Evolutionary conservation across 176 grass and related monocot species (phyloP).

Genomic region (Urochloa ruziziensis): DNA sequence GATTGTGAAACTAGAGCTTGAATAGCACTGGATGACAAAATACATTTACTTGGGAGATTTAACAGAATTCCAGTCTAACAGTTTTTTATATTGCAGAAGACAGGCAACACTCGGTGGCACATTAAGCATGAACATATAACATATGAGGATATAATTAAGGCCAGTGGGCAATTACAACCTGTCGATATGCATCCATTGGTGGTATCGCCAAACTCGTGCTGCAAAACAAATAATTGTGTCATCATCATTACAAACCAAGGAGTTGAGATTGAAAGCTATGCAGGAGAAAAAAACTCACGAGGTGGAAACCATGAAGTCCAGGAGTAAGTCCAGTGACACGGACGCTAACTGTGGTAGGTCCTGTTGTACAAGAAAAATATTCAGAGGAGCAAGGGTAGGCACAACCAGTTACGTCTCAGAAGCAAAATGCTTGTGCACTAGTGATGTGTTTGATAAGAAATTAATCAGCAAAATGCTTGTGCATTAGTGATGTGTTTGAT

Average conservation of each 20-base stretch:
- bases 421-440: neutral
- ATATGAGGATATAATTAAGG: neutral
- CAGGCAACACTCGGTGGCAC: neutral
- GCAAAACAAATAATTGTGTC: conserved; percentile 9
- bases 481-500: no score
- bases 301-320: conserved; percentile 82
- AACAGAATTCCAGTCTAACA: no score
- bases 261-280: neutral
- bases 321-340: conserved; percentile 76
- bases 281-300: conserved; percentile 45
- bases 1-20: neutral
- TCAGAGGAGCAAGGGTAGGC: neutral
- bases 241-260: neutral
- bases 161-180: conserved; percentile 28
- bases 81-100: neutral
- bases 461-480: no score
- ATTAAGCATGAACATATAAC: neutral
- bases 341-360: conserved; percentile 72
- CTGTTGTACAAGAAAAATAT: conserved; percentile 39
- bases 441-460: neutral
- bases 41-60: neutral
- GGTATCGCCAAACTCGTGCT: conserved; percentile 88
- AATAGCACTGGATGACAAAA: neutral
- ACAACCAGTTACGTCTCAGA: neutral
- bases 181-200: conserved; percentile 97